Evolutionary conservation across 768 basidiomycete genomes (phyloP).

Genomic region (Rhizopogon vesiculosus): DNA sequence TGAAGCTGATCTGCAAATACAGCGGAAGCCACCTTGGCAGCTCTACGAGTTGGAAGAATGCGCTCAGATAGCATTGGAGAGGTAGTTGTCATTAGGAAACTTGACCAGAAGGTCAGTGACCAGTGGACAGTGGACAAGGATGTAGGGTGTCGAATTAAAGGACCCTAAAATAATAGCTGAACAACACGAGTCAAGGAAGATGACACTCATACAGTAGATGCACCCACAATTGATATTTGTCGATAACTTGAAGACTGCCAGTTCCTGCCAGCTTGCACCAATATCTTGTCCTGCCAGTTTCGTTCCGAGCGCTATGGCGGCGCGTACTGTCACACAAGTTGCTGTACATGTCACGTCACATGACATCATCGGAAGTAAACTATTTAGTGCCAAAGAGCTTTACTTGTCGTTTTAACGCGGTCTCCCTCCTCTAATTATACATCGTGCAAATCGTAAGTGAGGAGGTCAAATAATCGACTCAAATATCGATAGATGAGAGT

Average conservation of each 20-base stretch:
- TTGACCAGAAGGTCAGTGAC: background rate
- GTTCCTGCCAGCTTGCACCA: too few species aligned
- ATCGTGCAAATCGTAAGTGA: background rate
- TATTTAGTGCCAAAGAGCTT: background rate
- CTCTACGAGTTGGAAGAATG: constrained; percentile 25
- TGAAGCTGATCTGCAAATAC: constrained; percentile 29
- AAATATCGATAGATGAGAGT: background rate
- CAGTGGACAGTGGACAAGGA: too few species aligned
- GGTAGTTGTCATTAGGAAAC: background rate
- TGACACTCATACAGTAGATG: background rate
- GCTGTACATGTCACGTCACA: background rate
- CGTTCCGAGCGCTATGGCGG: background rate
- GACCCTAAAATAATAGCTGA: too few species aligned
- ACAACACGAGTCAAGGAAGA: background rate
- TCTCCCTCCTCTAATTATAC: background rate
- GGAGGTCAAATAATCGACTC: background rate
- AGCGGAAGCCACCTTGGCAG: constrained; percentile 28
- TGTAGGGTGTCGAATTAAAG: background rate
- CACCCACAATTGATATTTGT: background rate
- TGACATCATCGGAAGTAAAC: too few species aligned
- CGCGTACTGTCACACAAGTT: background rate
- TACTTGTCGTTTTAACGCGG: background rate
- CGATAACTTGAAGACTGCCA: too few species aligned
- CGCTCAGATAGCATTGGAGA: constrained; percentile 6
- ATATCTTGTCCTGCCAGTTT: too few species aligned